Percentiles rank a stretch among this genome's conserved stretches.
phyloP scores from a whole-genome alignment of 129 eudicot species.

The Flaveria sonorensis region DNA sequence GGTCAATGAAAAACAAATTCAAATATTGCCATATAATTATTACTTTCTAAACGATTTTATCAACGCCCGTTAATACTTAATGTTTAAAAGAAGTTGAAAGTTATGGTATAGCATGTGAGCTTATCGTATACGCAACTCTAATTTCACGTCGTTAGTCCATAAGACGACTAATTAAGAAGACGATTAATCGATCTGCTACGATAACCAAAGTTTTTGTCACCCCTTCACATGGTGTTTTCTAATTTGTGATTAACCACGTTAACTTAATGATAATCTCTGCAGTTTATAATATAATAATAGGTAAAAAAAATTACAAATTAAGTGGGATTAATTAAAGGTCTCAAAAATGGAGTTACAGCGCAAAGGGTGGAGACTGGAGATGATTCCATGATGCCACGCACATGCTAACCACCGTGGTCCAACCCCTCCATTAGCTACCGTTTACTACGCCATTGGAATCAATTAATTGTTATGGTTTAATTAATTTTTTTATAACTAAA shows the following conservation, averaged over 20 bases:
- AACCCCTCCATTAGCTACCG: slow-evolving; percentile 24
- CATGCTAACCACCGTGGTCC: slow-evolving; percentile 36
- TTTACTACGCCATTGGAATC: slow-evolving; percentile 19
- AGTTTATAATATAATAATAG: neutral
- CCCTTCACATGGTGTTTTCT: slow-evolving; percentile 40
- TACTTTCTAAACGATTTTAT: neutral
- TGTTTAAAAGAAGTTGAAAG: neutral
- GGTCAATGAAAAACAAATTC: slow-evolving; percentile 9
- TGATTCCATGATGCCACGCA: slow-evolving; percentile 37
- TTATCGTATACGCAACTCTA: slow-evolving; percentile 20
- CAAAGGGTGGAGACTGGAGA: slow-evolving; percentile 29
- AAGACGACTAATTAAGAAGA: slow-evolving; percentile 16
- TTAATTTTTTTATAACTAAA: neutral
- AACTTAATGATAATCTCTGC: slow-evolving; percentile 28
- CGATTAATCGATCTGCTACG: too few species aligned
- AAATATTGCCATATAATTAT: neutral
- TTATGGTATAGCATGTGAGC: neutral
- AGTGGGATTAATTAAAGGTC: neutral
- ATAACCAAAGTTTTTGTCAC: slow-evolving; percentile 27
- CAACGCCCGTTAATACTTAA: neutral
- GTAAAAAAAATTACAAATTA: neutral
- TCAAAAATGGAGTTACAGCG: slow-evolving; percentile 23
- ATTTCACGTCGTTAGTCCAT: neutral
- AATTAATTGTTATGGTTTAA: neutral
- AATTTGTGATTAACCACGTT: slow-evolving; percentile 21